Percentiles rank a stretch among this genome's conserved stretches.
phyloP scores from a whole-genome alignment of 2,329 filamentous ascomycete species.

The Neonectria magnoliae region DNA sequence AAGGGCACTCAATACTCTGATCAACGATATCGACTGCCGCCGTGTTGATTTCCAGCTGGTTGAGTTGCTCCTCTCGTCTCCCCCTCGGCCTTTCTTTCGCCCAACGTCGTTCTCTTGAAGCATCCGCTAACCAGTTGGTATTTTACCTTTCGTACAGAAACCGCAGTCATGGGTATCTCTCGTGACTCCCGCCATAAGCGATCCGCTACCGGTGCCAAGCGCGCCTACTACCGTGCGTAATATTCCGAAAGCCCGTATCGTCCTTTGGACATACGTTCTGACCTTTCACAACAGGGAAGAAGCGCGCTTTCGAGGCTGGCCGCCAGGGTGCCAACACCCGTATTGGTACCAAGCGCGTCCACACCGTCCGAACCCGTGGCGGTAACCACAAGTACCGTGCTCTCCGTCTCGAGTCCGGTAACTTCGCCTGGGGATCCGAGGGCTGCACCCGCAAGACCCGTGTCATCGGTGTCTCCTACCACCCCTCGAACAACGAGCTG shows the following conservation, averaged over 20 bases:
- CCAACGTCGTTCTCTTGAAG: conserved; percentile 6
- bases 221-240: conserved; percentile 86
- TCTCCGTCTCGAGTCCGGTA: conserved; percentile 97
- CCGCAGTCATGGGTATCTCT: conserved; percentile 98
- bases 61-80: conserved; percentile 32
- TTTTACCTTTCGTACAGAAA: conserved; percentile 59
- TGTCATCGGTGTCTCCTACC: conserved; percentile 98
- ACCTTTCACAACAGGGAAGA: conserved; percentile 84
- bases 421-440: conserved; percentile 99
- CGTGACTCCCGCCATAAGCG: conserved; percentile 99
- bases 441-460: conserved; percentile 98
- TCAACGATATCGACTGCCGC: conserved; percentile 35
- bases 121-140: conserved; percentile 36
- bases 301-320: conserved; percentile 99
- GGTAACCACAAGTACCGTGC: conserved; percentile 99
- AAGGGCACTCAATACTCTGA: conserved; percentile 35
- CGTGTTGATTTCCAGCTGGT: conserved; percentile 37
- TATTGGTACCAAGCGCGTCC: conserved; percentile 96
- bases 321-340: conserved; percentile 99
- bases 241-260: conserved; percentile 74
- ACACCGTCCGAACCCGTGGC: conserved; percentile 95
- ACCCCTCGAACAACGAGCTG: conserved; percentile 99
- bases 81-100: neutral
- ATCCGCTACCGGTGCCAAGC: conserved; percentile 98
- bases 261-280: conserved; percentile 72